Evolutionary conservation across 2,329 filamentous ascomycete species (phyloP).

Genomic region (Aspergillus neoniger): DNA sequence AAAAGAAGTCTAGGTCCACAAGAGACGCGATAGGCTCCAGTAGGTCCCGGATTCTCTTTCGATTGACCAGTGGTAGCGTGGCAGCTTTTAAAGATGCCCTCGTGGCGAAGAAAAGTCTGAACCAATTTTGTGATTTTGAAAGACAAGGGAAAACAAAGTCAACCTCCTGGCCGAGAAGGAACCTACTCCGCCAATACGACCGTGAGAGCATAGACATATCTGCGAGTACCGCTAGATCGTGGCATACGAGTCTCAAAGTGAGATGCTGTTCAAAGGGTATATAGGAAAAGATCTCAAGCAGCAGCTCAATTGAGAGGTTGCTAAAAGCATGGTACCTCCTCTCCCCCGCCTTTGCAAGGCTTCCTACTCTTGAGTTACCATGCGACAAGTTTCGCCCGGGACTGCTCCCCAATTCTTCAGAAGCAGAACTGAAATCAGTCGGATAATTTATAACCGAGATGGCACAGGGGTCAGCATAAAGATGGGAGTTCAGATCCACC

Average conservation of each 20-base stretch:
- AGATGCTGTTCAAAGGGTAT: slow-evolving; percentile 5
- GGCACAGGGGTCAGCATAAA: slow-evolving; percentile 13
- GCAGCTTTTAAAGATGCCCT: background rate
- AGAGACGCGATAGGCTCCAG: slow-evolving; percentile 18
- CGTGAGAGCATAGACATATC: slow-evolving; percentile 8
- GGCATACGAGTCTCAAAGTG: slow-evolving; percentile 6
- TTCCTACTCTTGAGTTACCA: too few species aligned
- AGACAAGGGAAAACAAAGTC: slow-evolving; percentile 19
- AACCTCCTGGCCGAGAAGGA: slow-evolving; percentile 12
- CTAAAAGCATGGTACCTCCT: background rate
- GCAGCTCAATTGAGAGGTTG: slow-evolving; percentile 6
- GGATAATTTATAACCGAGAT: slow-evolving; percentile 1
- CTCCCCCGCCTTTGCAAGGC: too few species aligned
- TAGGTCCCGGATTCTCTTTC: slow-evolving; percentile 14
- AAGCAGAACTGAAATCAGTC: background rate
- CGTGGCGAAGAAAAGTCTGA: slow-evolving; percentile 11
- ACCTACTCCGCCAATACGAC: slow-evolving; percentile 19
- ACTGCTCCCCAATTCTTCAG: too few species aligned
- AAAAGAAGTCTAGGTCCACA: slow-evolving; percentile 1
- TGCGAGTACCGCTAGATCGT: background rate
- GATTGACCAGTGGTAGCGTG: slow-evolving; percentile 8
- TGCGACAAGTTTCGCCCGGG: too few species aligned
- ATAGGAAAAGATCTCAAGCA: slow-evolving; percentile 9
- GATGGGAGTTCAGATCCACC: too few species aligned
- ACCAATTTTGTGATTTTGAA: slow-evolving; percentile 11